phyloP scores from a whole-genome alignment of 176 grass and related monocot species.

The Cocos nucifera region DNA sequence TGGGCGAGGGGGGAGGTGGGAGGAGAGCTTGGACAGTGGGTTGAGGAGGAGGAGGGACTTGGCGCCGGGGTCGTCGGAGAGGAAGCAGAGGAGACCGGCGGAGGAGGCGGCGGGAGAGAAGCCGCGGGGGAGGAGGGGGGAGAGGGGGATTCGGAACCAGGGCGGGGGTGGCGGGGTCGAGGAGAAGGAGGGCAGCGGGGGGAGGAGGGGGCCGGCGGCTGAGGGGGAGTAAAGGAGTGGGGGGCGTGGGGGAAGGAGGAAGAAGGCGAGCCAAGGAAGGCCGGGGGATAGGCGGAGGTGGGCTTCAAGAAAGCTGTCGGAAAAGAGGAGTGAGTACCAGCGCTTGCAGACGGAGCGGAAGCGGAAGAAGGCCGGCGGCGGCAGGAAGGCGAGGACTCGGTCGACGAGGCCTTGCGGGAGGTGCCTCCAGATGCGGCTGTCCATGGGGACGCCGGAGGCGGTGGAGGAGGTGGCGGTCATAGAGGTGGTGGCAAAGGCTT shows the following conservation, averaged over 20 bases:
- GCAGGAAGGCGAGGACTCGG: conserved; percentile 72
- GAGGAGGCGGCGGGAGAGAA: conserved; percentile 66
- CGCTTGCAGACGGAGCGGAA: conserved; percentile 64
- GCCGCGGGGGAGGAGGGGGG: not conserved
- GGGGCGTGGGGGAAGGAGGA: conserved; percentile 46
- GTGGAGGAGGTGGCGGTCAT: not conserved
- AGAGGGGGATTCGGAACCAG: conserved; percentile 59
- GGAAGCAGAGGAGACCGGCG: conserved; percentile 59
- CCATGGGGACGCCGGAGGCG: conserved; percentile 23
- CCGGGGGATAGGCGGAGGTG: conserved; percentile 72
- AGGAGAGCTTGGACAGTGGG: conserved; percentile 64
- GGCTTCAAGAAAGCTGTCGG: conserved; percentile 72
- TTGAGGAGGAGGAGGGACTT: conserved; percentile 77
- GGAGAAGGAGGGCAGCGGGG: not conserved
- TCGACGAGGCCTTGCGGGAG: conserved; percentile 71
- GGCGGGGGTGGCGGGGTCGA: not conserved
- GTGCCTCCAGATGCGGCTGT: conserved; percentile 67
- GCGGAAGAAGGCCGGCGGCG: conserved; percentile 67
- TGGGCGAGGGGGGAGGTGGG: conserved; percentile 57
- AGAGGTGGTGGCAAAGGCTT: conserved; percentile 10
- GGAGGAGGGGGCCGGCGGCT: conserved; percentile 18
- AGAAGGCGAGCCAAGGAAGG: conserved; percentile 41
- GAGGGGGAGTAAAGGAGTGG: conserved; percentile 21
- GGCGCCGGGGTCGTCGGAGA: conserved; percentile 56
- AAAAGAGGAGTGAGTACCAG: conserved; percentile 79